Conservation (phyloP, 345 rosid species). For the Salix caprea region DNA sequence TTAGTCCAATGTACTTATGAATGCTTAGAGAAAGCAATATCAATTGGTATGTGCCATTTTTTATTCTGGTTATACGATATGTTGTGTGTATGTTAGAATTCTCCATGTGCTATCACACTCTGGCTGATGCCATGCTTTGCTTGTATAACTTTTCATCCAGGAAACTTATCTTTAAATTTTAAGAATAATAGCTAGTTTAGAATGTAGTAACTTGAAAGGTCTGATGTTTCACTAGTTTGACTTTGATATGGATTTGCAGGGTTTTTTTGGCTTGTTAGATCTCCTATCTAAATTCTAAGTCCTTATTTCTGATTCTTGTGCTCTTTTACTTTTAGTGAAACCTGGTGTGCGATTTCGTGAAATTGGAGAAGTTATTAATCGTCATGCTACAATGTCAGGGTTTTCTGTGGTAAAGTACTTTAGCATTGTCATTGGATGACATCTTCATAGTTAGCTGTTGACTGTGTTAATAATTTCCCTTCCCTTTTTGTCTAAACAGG, state of each 20-base stretch:
- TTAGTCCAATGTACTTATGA: slow-evolving; percentile 84
- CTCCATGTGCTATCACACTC: no score
- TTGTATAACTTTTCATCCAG: not conserved
- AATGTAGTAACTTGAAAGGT: not conserved
- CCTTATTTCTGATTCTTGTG: not conserved
- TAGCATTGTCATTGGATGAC: not conserved
- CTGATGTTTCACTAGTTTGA: not conserved
- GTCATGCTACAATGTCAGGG: slow-evolving; percentile 91
- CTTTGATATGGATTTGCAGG: not conserved
- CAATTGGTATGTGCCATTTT: slow-evolving; percentile 48
- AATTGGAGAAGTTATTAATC: slow-evolving; percentile 82
- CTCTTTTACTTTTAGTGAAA: slow-evolving; percentile 50
- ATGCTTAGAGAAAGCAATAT: slow-evolving; percentile 90
- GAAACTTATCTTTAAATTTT: no score
- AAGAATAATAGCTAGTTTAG: not conserved
- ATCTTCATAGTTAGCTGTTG: not conserved
- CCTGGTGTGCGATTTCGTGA: slow-evolving; percentile 96
- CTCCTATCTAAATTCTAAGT: not conserved
- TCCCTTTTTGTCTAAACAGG: slow-evolving; percentile 41
- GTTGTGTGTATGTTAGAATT: not conserved
- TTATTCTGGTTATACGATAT: not conserved
- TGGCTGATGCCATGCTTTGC: not conserved
- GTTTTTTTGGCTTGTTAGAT: not conserved
- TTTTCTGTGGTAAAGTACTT: slow-evolving; percentile 75
- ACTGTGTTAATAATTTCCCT: not conserved